phyloP scores from a whole-genome alignment of 2,329 filamentous ascomycete species.

The Blumeria graminis region DNA sequence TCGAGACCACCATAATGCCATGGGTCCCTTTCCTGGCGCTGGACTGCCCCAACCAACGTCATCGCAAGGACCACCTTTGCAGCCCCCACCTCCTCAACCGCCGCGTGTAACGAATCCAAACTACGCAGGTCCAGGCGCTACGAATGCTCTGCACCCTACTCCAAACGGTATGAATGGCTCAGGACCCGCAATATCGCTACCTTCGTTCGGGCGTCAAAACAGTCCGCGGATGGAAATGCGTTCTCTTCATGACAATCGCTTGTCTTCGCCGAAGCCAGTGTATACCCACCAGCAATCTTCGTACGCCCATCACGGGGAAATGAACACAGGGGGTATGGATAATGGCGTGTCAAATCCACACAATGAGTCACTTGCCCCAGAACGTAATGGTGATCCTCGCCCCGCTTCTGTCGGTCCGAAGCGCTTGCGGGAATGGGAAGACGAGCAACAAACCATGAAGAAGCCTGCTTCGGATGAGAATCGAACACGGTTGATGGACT shows the following conservation, averaged over 20 bases:
- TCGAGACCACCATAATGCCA: constrained; percentile 16
- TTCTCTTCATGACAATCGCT: constrained; percentile 58
- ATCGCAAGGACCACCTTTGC: constrained; percentile 17
- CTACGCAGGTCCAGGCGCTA: constrained; percentile 25
- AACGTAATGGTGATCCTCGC: constrained; percentile 39
- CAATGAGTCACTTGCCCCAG: constrained; percentile 37
- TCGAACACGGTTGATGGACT: constrained; percentile 65
- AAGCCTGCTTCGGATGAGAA: constrained; percentile 78
- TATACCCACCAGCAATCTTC: constrained; percentile 68
- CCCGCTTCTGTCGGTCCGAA: constrained; percentile 62
- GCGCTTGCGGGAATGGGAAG: constrained; percentile 79
- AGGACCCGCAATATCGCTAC: constrained; percentile 20
- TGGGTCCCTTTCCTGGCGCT: constrained; percentile 13
- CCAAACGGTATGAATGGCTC: constrained; percentile 15
- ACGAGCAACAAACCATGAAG: constrained; percentile 42
- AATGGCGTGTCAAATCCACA: constrained; percentile 43
- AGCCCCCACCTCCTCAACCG: constrained; percentile 18
- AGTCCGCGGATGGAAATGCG: constrained; percentile 70
- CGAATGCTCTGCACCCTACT: constrained; percentile 21
- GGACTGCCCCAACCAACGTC: constrained; percentile 25
- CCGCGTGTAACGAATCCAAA: constrained; percentile 36
- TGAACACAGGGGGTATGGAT: constrained; percentile 17
- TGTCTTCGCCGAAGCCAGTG: constrained; percentile 73
- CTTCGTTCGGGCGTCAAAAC: constrained; percentile 48
- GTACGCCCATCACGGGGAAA: constrained; percentile 41